phyloP scores from a whole-genome alignment of 2,329 filamentous ascomycete genomes.

The Tolypocladium tundrense region DNA sequence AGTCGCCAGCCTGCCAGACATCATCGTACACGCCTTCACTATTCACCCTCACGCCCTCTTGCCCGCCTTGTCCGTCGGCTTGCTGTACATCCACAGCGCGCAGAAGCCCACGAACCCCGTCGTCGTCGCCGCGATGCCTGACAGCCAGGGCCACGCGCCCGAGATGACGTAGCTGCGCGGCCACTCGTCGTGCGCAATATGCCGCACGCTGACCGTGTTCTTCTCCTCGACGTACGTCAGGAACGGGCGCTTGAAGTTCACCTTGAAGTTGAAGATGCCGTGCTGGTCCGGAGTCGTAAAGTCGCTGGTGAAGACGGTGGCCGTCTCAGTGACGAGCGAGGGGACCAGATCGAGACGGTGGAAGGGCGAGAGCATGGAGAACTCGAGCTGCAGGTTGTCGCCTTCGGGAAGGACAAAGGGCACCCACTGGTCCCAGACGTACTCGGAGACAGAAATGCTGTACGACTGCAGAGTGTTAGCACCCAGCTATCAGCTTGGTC shows the following conservation, averaged over 20 bases:
- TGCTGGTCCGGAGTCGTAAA: conserved; percentile 93
- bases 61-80: conserved; percentile 26
- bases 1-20: neutral
- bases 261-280: conserved; percentile 95
- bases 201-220: conserved; percentile 84
- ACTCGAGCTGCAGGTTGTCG: conserved; percentile 85
- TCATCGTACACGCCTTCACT: neutral
- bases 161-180: conserved; percentile 82
- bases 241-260: conserved; percentile 96
- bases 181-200: conserved; percentile 97
- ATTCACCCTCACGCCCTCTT: conserved; percentile 17
- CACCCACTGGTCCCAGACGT: conserved; percentile 59
- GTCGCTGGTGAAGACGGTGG: conserved; percentile 60
- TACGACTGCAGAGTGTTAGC: conserved; percentile 50
- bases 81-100: conserved; percentile 72
- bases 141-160: conserved; percentile 90
- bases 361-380: conserved; percentile 97
- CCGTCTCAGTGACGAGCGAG: conserved; percentile 47
- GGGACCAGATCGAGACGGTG: conserved; percentile 69
- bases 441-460: conserved; percentile 83
- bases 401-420: conserved; percentile 60
- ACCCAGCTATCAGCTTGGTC: neutral
- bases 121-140: conserved; percentile 75
- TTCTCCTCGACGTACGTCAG: conserved; percentile 86
- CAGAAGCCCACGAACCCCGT: conserved; percentile 79